A percentile compares a stretch with the other conserved stretches of the same genome.
Evolutionary conservation across 805 yeast genomes (phyloP).

Genomic region (Saturnispora hagleri): DNA sequence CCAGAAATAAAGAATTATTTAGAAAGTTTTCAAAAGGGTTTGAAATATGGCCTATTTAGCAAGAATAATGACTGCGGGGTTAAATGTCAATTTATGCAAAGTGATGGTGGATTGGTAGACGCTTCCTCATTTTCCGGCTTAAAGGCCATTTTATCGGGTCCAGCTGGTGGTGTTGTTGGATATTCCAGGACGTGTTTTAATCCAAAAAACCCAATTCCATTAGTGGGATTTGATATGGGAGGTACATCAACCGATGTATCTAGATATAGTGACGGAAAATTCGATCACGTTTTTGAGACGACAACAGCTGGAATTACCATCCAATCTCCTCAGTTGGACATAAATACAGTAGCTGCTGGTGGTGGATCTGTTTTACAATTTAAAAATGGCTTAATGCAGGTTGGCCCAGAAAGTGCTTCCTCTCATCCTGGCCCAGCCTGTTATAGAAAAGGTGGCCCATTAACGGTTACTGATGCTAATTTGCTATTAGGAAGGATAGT

Average conservation of each 20-base stretch:
- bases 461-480: slow-evolving; percentile 82
- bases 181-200: slow-evolving; percentile 75
- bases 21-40: slow-evolving; percentile 51
- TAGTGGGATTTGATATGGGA: slow-evolving; percentile 84
- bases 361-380: slow-evolving; percentile 66
- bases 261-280: slow-evolving; percentile 54
- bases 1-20: slow-evolving; percentile 68
- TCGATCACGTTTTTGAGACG: slow-evolving; percentile 76
- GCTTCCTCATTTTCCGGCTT: slow-evolving; percentile 79
- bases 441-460: slow-evolving; percentile 75
- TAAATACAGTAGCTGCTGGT: slow-evolving; percentile 79
- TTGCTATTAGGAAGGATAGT: slow-evolving; percentile 60
- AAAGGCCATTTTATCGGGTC: slow-evolving; percentile 85
- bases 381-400: slow-evolving; percentile 65
- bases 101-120: slow-evolving; percentile 91
- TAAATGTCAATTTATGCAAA: slow-evolving; percentile 81
- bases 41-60: slow-evolving; percentile 37
- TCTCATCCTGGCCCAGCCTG: slow-evolving; percentile 90
- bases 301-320: slow-evolving; percentile 76
- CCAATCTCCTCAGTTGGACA: slow-evolving; percentile 77
- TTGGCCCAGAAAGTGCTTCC: slow-evolving; percentile 82
- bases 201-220: slow-evolving; percentile 43
- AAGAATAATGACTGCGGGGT: slow-evolving; percentile 34
- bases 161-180: slow-evolving; percentile 98
- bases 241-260: slow-evolving; percentile 87